A percentile compares a stretch with the other conserved stretches of the same genome.
phyloP scores from a whole-genome alignment of 441 rosid genomes.

The Brassica balearica region DNA sequence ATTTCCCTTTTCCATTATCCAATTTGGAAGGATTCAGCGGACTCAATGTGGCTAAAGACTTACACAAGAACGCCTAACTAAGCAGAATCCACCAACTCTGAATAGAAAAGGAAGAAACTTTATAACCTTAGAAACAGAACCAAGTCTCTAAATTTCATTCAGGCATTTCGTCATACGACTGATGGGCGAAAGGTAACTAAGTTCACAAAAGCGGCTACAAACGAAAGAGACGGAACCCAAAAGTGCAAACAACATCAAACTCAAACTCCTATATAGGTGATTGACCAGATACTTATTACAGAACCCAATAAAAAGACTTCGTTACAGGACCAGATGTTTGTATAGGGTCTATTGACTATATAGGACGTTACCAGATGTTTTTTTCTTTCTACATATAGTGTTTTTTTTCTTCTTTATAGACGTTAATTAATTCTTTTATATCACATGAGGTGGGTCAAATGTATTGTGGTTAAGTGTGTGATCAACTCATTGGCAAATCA shows the following conservation, averaged over 20 bases:
- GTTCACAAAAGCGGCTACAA: background rate
- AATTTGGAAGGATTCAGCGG: background rate
- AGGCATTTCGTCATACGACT: background rate
- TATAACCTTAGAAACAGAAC: background rate
- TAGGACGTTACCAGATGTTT: too few species aligned
- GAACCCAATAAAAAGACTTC: too few species aligned
- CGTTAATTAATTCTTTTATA: too few species aligned
- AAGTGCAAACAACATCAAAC: background rate
- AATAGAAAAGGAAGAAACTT: background rate
- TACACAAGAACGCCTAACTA: background rate
- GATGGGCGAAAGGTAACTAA: background rate
- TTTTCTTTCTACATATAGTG: too few species aligned
- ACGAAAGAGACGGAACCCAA: background rate
- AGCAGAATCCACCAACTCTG: background rate
- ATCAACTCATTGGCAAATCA: too few species aligned
- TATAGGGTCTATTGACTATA: too few species aligned
- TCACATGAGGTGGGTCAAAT: too few species aligned
- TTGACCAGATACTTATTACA: too few species aligned
- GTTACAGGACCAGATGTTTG: too few species aligned
- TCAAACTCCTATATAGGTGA: too few species aligned
- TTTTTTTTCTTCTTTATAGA: too few species aligned
- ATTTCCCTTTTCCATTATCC: conserved; percentile 24
- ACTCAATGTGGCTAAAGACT: background rate
- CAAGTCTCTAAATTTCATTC: background rate
- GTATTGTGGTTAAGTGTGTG: too few species aligned